Conservation (phyloP, 306 rosid species). For the Corylus americana region DNA sequence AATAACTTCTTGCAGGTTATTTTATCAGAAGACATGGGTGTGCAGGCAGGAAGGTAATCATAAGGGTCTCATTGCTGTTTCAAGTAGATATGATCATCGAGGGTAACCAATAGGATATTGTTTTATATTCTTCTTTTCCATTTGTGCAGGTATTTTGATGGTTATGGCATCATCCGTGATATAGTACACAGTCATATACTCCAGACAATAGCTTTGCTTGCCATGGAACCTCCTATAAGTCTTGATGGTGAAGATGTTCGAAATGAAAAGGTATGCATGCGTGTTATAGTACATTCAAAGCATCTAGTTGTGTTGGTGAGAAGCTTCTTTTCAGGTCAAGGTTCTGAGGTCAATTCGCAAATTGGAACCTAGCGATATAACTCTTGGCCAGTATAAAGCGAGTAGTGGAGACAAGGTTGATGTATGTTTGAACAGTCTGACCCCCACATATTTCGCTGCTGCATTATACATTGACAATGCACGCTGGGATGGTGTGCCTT, state of each 20-base stretch:
- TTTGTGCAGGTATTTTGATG: constrained; percentile 70
- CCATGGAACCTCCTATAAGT: constrained; percentile 94
- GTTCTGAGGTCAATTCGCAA: constrained; percentile 77
- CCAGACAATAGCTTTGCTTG: constrained; percentile 88
- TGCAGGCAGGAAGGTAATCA: constrained; percentile 73
- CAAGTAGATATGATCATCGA: constrained; percentile 4
- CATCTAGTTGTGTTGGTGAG: constrained; percentile 25
- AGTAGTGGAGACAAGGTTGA: constrained; percentile 52
- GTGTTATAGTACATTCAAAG: constrained; percentile 17
- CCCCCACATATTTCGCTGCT: constrained; percentile 89
- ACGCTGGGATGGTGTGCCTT: constrained; percentile 99
- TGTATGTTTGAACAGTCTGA: constrained; percentile 49
- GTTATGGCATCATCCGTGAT: constrained; percentile 86
- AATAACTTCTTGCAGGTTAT: constrained; percentile 50
- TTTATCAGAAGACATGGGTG: constrained; percentile 75
- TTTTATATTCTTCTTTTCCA: constrained; percentile 8
- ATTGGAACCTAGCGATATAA: constrained; percentile 72
- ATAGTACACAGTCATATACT: constrained; percentile 87
- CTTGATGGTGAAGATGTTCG: constrained; percentile 91
- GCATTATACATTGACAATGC: constrained; percentile 83
- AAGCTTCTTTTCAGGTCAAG: constrained; percentile 71
- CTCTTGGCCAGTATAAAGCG: constrained; percentile 88
- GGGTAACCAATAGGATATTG: constrained; percentile 18
- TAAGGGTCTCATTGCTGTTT: constrained; percentile 30
- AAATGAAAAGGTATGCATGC: constrained; percentile 76